phyloP scores from a whole-genome alignment of 345 rosid genomes.

The Pugionium cornutum region DNA sequence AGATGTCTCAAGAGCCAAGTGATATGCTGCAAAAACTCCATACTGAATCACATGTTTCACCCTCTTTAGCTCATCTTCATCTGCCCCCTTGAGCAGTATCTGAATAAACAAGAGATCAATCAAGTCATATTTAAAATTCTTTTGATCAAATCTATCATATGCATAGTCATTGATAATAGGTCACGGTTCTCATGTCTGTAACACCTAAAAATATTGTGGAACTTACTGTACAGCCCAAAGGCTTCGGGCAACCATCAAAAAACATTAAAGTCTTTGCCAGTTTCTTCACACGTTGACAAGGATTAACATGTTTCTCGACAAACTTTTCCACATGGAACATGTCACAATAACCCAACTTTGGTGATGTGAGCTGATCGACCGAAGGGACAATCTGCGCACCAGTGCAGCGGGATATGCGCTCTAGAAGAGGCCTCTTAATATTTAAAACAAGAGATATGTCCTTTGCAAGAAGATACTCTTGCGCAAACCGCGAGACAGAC shows the following conservation, averaged over 20 bases:
- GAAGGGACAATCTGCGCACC: slow-evolving; percentile 96
- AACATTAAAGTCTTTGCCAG: slow-evolving; percentile 84
- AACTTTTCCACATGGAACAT: slow-evolving; percentile 80
- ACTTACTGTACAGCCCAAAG: slow-evolving; percentile 96
- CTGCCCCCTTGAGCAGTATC: slow-evolving; percentile 93
- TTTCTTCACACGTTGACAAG: slow-evolving; percentile 77
- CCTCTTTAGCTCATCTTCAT: slow-evolving; percentile 85
- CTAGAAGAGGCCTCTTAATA: slow-evolving; percentile 87
- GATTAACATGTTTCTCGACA: slow-evolving; percentile 73
- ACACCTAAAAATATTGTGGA: slow-evolving; percentile 14
- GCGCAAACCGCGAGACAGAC: slow-evolving; percentile 94
- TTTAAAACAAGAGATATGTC: slow-evolving; percentile 93
- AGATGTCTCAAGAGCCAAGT: slow-evolving; percentile 94
- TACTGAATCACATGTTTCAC: slow-evolving; percentile 96
- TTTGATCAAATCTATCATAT: not conserved
- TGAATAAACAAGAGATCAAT: slow-evolving; percentile 45
- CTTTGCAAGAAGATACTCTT: slow-evolving; percentile 87
- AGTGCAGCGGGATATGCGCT: slow-evolving; percentile 92
- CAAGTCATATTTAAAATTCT: slow-evolving; percentile 25
- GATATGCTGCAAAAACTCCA: slow-evolving; percentile 99
- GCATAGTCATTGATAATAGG: slow-evolving; percentile 18
- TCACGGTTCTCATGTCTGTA: slow-evolving; percentile 15
- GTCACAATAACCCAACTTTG: slow-evolving; percentile 84
- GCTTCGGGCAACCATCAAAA: slow-evolving; percentile 96
- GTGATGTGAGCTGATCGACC: slow-evolving; percentile 81